Conservation (phyloP, 495 filamentous ascomycete genomes). For the Penicillium parvum region DNA sequence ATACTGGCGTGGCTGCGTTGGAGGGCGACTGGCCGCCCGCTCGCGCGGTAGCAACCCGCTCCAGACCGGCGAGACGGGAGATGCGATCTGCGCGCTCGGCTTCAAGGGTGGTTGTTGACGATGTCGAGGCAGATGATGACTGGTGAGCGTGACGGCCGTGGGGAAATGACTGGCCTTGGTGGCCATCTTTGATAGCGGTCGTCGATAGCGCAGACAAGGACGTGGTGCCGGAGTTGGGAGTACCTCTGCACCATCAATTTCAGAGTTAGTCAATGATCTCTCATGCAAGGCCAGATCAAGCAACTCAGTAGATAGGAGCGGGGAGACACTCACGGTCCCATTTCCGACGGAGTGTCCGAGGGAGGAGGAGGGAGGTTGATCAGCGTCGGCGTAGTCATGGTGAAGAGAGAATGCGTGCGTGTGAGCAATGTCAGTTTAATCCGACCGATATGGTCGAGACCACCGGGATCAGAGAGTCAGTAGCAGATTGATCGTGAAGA, state of each 20-base stretch:
- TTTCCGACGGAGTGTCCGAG: slow-evolving; percentile 84
- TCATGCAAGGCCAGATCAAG: background rate
- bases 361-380: slow-evolving; percentile 84
- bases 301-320: slow-evolving; percentile 1
- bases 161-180: slow-evolving; percentile 62
- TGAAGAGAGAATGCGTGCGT: slow-evolving; percentile 1
- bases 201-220: slow-evolving; percentile 84
- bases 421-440: slow-evolving; percentile 1
- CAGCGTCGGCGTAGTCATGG: slow-evolving; percentile 55
- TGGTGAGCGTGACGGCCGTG: slow-evolving; percentile 54
- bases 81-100: slow-evolving; percentile 93
- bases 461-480: background rate
- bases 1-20: slow-evolving; percentile 20
- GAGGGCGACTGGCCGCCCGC: slow-evolving; percentile 35
- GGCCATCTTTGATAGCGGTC: slow-evolving; percentile 90
- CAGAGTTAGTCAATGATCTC: slow-evolving; percentile 12
- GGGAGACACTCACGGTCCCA: slow-evolving; percentile 70
- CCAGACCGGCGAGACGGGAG: slow-evolving; percentile 81
- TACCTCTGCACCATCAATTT: slow-evolving; percentile 55
- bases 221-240: slow-evolving; percentile 83
- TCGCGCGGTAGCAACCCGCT: slow-evolving; percentile 68
- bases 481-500: background rate
- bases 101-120: slow-evolving; percentile 67
- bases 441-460: background rate
- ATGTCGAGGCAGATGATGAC: slow-evolving; percentile 44